Conservation (phyloP, 257 asterid genomes). For the Fraxinus americana region DNA sequence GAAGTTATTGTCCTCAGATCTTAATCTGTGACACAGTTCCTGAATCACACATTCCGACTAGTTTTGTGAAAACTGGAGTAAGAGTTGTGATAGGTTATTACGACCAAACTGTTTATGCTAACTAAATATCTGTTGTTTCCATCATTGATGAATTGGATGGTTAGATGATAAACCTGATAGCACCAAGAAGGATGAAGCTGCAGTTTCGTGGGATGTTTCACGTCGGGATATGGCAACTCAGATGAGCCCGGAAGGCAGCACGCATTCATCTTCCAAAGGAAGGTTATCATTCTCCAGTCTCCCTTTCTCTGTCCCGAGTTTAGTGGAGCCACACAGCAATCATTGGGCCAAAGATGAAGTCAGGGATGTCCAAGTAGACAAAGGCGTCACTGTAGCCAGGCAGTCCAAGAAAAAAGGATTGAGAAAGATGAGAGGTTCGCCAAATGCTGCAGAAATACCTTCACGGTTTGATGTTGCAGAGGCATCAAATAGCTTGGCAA, state of each 20-base stretch:
- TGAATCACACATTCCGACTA: not conserved
- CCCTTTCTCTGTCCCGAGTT: conserved; percentile 38
- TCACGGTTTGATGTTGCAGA: conserved; percentile 44
- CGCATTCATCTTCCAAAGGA: conserved; percentile 56
- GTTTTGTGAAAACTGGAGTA: not conserved
- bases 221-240: conserved; percentile 90
- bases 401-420: conserved; percentile 40
- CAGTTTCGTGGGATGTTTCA: conserved; percentile 37
- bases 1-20: too few relatives aligned
- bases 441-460: conserved; percentile 27
- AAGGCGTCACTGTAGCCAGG: conserved; percentile 45
- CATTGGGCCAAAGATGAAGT: conserved; percentile 50
- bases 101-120: not conserved
- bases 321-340: conserved; percentile 29
- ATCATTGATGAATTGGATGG: conserved; percentile 18
- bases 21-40: too few relatives aligned
- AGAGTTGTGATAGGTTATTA: not conserved
- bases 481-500: conserved; percentile 46
- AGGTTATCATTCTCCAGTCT: conserved; percentile 47
- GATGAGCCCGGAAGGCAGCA: conserved; percentile 82
- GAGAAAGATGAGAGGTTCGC: conserved; percentile 29
- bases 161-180: conserved; percentile 51
- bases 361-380: conserved; percentile 82
- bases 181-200: conserved; percentile 42
- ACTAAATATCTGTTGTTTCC: not conserved